Conservation (phyloP, 805 yeast species). For the Ogataea haglerorum region DNA sequence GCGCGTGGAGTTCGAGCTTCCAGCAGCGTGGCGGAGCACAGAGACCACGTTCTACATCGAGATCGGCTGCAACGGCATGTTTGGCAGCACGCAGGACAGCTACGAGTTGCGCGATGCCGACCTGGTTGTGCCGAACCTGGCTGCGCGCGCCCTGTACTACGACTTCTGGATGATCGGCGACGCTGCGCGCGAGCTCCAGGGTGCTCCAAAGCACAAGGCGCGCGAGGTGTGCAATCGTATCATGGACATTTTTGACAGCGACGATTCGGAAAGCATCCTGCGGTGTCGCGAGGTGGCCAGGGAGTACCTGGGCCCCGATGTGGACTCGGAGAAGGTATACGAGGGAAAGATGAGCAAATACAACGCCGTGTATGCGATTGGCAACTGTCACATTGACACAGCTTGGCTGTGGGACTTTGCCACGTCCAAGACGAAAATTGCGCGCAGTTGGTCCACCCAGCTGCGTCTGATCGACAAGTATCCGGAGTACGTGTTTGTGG, state of each 20-base stretch:
- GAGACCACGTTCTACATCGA: slow-evolving; percentile 76
- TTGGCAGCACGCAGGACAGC: slow-evolving; percentile 59
- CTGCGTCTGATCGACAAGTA: slow-evolving; percentile 76
- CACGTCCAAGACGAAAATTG: slow-evolving; percentile 88
- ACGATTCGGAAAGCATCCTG: slow-evolving; percentile 52
- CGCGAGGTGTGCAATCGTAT: slow-evolving; percentile 75
- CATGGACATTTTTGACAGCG: slow-evolving; percentile 78
- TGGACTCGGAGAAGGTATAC: slow-evolving; percentile 65
- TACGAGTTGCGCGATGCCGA: slow-evolving; percentile 71
- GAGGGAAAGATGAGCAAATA: slow-evolving; percentile 37
- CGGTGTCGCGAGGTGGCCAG: slow-evolving; percentile 66
- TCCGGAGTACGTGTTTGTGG: slow-evolving; percentile 92
- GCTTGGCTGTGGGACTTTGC: slow-evolving; percentile 99
- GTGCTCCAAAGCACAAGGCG: slow-evolving; percentile 84
- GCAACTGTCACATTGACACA: slow-evolving; percentile 96
- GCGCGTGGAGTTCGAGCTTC: slow-evolving; percentile 69
- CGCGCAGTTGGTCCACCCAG: slow-evolving; percentile 94
- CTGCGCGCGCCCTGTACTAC: slow-evolving; percentile 70
- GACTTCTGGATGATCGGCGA: slow-evolving; percentile 91
- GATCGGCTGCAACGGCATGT: slow-evolving; percentile 93
- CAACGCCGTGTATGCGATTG: slow-evolving; percentile 76
- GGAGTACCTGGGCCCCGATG: slow-evolving; percentile 59
- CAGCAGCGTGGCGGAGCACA: slow-evolving; percentile 49
- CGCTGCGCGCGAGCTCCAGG: slow-evolving; percentile 82
- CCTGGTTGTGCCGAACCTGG: slow-evolving; percentile 73